phyloP scores from a whole-genome alignment of 208 protist genomes.

The Trypanosoma mega region DNA sequence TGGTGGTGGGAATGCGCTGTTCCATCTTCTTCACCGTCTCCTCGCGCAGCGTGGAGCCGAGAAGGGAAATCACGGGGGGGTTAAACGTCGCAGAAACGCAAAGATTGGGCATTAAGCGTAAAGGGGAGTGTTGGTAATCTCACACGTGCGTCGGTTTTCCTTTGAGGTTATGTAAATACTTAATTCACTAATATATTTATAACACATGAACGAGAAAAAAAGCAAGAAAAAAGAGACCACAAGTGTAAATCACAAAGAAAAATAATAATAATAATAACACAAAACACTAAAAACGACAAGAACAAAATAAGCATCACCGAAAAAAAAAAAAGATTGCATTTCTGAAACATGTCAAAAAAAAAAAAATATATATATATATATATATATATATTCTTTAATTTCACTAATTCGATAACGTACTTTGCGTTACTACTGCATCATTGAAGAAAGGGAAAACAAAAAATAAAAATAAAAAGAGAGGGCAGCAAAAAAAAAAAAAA shows the following conservation, averaged over 20 bases:
- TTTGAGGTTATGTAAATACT: neutral
- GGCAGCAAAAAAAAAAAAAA: too few species aligned
- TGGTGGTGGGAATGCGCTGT: constrained; percentile 60
- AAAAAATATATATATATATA: neutral
- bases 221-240: neutral
- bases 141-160: too few species aligned
- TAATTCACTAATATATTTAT: neutral
- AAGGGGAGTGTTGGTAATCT: neutral
- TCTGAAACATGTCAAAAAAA: neutral
- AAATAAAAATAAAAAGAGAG: constrained; percentile 10
- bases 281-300: neutral
- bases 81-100: constrained; percentile 90
- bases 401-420: too few species aligned
- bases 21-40: constrained; percentile 87
- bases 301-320: neutral
- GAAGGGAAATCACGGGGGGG: constrained; percentile 82
- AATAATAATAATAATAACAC: neutral
- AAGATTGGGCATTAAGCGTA: constrained; percentile 83
- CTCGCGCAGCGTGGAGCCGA: constrained; percentile 84
- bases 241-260: neutral
- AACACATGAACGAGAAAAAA: neutral
- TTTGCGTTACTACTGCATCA: too few species aligned
- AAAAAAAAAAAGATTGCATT: neutral
- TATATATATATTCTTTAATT: neutral
- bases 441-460: too few species aligned